Base-by-base conservation (phyloP, 2,329 filamentous ascomycete genomes). In the Lecanosticta acicola region DNA sequence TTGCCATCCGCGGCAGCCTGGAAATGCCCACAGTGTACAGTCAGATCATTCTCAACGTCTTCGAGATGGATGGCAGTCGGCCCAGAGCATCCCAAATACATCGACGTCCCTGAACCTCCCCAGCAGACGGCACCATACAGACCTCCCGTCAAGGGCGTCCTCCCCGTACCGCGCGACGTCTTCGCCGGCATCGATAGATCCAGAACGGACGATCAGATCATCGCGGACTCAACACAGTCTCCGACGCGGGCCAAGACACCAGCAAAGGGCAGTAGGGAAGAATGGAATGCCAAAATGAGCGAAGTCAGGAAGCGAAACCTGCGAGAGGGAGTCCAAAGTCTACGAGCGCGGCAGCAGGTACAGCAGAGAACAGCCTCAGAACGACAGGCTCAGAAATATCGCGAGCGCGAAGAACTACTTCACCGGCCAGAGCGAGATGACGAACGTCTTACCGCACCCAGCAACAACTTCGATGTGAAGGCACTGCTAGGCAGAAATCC, bases 81-180 rank as follows among this genome's bases (percentile, higher is more conserved):
- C 14, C 91, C 93, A 39, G 87, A 96, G 65, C 94, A 89, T 29
- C 91, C 93, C 38, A 78, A 79, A 54, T 97, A 85, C 73, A 85
- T 97, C 69, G 81, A 87, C 55, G 74, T 96, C 45, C 91, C 90
- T 39, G 75, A 76, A 56, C 78, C 85, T 39, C 77, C 81, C n/a
- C 88, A 95, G 65, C 80, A 83, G 41, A 75, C 79, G n/a, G 67
- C 71, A 34, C 68, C 71, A 3, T 60, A 65, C 41, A 71, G 71
- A 48, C 71, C 68, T 13, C 55, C 58, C 9, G 66, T 88, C 26
- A 88, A 88, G 65, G 93, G 93, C 57, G 80, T 83, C 46, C 77
- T 98, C 0, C 93, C 93, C 7, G 74, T 88, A 0, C 91, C 93
- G 29, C 83, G 90, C 53, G 77, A 87, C 46, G 71, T 97, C 55